These are phyloP conservation scores for Fusarium musae DNA, from an alignment of 2,329 filamentous ascomycete genomes.

Conservation along the genomic window DNA sequence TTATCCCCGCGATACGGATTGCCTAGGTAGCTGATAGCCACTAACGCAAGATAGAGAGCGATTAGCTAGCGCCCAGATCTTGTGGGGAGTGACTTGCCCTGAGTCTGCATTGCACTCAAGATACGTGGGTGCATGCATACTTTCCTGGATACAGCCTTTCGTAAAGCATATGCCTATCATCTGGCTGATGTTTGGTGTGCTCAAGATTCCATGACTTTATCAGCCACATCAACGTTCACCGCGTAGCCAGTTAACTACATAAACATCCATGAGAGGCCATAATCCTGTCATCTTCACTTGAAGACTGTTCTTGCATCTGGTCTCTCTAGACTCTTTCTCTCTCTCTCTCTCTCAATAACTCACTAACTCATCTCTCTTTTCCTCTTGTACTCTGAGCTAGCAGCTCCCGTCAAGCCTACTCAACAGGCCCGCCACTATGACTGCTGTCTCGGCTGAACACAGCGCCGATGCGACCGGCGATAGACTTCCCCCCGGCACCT, in stretches of 20 bases:
- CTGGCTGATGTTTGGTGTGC: background rate
- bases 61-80: background rate
- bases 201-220: background rate
- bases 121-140: background rate
- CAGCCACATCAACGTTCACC: background rate
- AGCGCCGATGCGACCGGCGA: background rate
- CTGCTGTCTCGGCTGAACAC: background rate
- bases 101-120: background rate
- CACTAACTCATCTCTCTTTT: background rate
- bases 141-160: background rate
- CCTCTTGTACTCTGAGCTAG: background rate
- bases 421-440: background rate
- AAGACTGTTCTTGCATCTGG: background rate
- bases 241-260: background rate
- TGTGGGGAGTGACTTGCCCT: background rate
- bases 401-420: background rate
- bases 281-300: background rate
- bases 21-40: background rate
- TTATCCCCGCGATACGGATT: background rate
- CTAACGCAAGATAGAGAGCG: background rate
- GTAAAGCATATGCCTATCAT: background rate
- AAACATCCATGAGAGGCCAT: background rate
- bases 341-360: background rate
- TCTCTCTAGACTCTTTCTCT: background rate
- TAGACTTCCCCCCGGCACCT: background rate